Conservation (phyloP, 2,329 filamentous ascomycete genomes). For the Pestalotiopsis sp. region DNA sequence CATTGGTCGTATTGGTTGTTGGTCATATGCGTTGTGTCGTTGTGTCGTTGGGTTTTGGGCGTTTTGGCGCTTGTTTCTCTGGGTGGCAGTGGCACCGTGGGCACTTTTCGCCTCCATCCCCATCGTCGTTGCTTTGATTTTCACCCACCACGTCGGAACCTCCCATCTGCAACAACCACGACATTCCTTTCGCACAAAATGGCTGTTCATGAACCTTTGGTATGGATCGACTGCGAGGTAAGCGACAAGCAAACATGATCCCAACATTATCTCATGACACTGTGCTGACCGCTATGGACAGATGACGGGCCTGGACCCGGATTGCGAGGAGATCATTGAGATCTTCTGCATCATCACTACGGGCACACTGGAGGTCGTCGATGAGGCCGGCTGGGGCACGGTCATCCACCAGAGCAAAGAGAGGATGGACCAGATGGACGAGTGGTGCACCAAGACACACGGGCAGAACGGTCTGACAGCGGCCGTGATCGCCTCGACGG, state of each 20-base stretch:
- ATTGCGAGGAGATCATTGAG: slow-evolving; percentile 84
- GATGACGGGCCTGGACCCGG: slow-evolving; percentile 89
- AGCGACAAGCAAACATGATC: slow-evolving; percentile 12
- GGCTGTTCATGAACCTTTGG: slow-evolving; percentile 19
- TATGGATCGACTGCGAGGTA: slow-evolving; percentile 49
- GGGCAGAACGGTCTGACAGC: slow-evolving; percentile 78
- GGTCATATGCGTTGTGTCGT: background rate
- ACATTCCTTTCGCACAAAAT: slow-evolving; percentile 10
- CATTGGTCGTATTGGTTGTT: too few relatives aligned
- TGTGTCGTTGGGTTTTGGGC: background rate
- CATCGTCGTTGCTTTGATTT: background rate
- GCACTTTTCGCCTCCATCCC: background rate
- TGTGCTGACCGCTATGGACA: slow-evolving; percentile 36
- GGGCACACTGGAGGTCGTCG: slow-evolving; percentile 73
- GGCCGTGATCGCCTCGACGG: slow-evolving; percentile 73
- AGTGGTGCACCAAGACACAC: slow-evolving; percentile 87
- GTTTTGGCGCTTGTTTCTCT: background rate
- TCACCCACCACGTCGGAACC: background rate
- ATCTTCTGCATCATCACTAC: slow-evolving; percentile 93
- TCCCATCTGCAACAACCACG: background rate
- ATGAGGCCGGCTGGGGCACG: slow-evolving; percentile 76
- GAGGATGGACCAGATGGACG: slow-evolving; percentile 77
- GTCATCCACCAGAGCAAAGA: slow-evolving; percentile 74
- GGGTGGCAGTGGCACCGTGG: background rate
- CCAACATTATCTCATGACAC: background rate